Base-by-base conservation (phyloP, 371 early-diverging fungal species). In the Dentiscutata heterogama region DNA sequence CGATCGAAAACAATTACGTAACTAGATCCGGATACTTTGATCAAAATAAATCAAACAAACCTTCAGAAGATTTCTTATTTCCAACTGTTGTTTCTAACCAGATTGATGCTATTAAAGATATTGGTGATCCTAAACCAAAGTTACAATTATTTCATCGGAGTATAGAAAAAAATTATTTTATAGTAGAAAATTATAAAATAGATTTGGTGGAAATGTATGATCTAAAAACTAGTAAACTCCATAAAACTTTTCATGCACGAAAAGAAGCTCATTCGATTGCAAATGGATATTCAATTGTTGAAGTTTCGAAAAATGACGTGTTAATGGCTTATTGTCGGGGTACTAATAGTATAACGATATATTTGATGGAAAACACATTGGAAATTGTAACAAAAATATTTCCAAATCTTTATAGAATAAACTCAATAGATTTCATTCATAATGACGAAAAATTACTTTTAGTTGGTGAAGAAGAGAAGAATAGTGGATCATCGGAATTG, bases 371-470 rank as follows among this genome's bases (percentile, higher is more conserved):
- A 63, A 76, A 76, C 61, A 35, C 31, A 20, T 60, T 76, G 3
- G 77, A 76, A 29, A 42, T 56, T 61, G 13, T 14, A 31, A 76
- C 58, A 39, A 18, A 39, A 46, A 39, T 14, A 25, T 63, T 76
- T 56, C 39, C 51, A 5, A n/a, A 56, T 22, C 31, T 63, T 35
- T 35, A 76, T 22, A 61, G 39, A 61, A 63, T 76, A 14, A 27
- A 42, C 7, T 46, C 46, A 1, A 20, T 76, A n/a, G 77, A 76
- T 60, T 76, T 76, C 27, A 76, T 76, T 60, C 58, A 76, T 39
- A 58, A 76, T 29, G 77, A 76, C 46, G 77, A 76, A 76, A 25
- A 31, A n/a, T 46, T 76, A 60, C 39, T 76, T 25, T 58, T 76
- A 20, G 5, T 76, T 22, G 63, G 35, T 25, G 22, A 60, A 76